These are phyloP conservation scores for Venturiaceae sp. DNA, from an alignment of 2,329 filamentous ascomycete species.

Conservation along the genomic window DNA sequence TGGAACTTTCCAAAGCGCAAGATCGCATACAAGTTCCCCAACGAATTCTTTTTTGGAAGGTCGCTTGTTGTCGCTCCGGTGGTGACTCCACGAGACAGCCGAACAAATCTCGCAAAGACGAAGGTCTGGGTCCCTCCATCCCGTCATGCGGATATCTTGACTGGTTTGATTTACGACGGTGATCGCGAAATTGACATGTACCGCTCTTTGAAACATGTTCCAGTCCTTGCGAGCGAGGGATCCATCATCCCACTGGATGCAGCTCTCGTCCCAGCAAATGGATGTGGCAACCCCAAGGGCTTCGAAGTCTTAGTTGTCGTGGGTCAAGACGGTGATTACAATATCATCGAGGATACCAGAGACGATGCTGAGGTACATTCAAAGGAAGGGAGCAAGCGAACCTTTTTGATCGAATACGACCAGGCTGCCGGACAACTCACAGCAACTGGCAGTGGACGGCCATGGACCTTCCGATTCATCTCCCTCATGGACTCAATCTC, in stretches of 20 bases:
- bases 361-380: conserved; percentile 22
- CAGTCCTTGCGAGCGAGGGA: conserved; percentile 46
- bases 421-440: conserved; percentile 24
- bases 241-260: conserved; percentile 49
- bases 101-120: conserved; percentile 37
- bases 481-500: conserved; percentile 8
- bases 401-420: conserved; percentile 24
- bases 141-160: conserved; percentile 49
- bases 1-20: conserved; percentile 45
- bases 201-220: conserved; percentile 38
- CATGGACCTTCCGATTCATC: conserved; percentile 22
- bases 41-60: conserved; percentile 51
- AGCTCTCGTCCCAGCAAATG: conserved; percentile 32
- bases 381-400: conserved; percentile 11
- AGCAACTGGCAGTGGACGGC: conserved; percentile 14
- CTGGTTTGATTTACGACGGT: conserved; percentile 47
- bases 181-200: conserved; percentile 42
- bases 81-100: conserved; percentile 37
- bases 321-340: conserved; percentile 37
- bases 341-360: conserved; percentile 39
- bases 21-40: conserved; percentile 46
- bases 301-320: conserved; percentile 41
- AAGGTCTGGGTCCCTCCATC: conserved; percentile 48
- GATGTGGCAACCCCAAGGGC: conserved; percentile 34
- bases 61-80: conserved; percentile 48